Base-by-base conservation (phyloP, 2,329 filamentous ascomycete species). In the Aspergillus quadricinctus region DNA sequence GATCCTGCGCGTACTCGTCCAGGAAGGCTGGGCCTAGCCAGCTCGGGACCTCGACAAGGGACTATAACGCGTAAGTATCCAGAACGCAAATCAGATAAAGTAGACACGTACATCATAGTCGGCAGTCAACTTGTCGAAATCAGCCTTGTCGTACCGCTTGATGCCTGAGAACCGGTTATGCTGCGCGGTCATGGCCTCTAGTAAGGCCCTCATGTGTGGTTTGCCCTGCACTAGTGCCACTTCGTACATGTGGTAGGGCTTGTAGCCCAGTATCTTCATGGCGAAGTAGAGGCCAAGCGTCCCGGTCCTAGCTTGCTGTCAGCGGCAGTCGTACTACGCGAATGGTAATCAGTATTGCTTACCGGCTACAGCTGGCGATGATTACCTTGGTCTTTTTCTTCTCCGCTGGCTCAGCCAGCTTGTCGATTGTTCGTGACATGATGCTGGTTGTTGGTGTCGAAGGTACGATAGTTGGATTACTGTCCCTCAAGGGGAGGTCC, bases 361-460 rank as follows among this genome's bases (percentile, higher is more conserved):
- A 65, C 65, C 66, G 58, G 51, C 66, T 66, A 8, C 58, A 58
- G 27, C 65, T 66, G 14, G 64, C 60, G 41, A 67, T 53, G 25
- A 66, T 53, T 3, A 68, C 59, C 53, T 63, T 61, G 57, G 66
- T 61, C 23, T 62, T 57, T 19, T 58, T 57, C 25, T 43, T 55
- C 3, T 55, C 59, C 9, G 50, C 54, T 54, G 61, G 61, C 53
- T 49, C n/a, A 19, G 61, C 57, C 48, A 61, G 28, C 27, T 41
- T 55, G 40, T 67, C 64, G 17, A 66, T 59, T 45, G 52, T 23
- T 14, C 65, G 63, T 9, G 64, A 61, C 64, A 67, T 66, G 3
- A 35, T 57, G 31, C 14, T 37, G 31, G 2, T 37, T 17, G 31
- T 17, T 37, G 14, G 5, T 37, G 31, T 37, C 1, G 5, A 27